Conservation (phyloP, 2,329 filamentous ascomycete species). For the Onygenales sp. region DNA sequence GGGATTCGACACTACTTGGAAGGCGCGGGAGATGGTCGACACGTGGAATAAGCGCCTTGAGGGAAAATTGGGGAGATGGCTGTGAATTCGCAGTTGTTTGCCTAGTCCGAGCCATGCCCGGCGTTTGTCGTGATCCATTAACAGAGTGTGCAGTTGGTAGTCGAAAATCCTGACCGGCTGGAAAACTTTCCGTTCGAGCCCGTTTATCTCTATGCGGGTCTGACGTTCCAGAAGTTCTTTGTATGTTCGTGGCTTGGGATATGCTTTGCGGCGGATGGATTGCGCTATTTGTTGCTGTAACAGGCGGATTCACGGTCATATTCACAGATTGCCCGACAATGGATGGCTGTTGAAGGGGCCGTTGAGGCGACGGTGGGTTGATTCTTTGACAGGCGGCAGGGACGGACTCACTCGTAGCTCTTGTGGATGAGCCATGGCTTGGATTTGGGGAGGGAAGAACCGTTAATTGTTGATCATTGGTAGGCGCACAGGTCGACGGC, state of each 20-base stretch:
- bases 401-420: slow-evolving; percentile 15
- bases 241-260: neutral
- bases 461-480: slow-evolving; percentile 7
- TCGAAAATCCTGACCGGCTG: neutral
- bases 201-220: slow-evolving; percentile 3
- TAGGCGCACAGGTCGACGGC: slow-evolving; percentile 2
- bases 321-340: neutral
- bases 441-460: slow-evolving; percentile 41
- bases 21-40: neutral
- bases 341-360: neutral
- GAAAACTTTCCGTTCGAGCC: neutral
- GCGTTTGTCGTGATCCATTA: neutral
- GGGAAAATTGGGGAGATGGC: neutral
- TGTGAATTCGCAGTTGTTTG: too few species aligned
- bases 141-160: neutral
- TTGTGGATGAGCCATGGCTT: slow-evolving; percentile 19
- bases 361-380: neutral
- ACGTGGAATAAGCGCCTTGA: neutral
- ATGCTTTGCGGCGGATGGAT: neutral
- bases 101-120: neutral
- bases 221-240: neutral
- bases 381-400: neutral
- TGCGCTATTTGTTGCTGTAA: neutral
- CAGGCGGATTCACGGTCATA: neutral
- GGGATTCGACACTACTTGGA: neutral